Percentiles rank a stretch among this genome's conserved stretches.
These are phyloP conservation scores for Kuraishia hungarica DNA, from an alignment of 805 yeast genomes.

Conservation along the genomic window DNA sequence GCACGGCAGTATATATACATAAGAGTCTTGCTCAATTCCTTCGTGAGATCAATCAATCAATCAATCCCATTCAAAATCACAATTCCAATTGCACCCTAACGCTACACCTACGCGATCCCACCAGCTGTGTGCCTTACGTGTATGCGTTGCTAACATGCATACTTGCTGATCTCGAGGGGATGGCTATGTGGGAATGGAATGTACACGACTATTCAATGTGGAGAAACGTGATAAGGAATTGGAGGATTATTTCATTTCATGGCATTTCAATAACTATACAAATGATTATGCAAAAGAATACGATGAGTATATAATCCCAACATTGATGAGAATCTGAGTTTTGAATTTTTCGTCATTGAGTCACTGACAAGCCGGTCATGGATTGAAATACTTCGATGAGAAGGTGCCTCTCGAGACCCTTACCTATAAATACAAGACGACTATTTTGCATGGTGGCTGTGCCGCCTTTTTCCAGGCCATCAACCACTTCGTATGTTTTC, in stretches of 20 bases:
- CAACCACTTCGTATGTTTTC: conserved; percentile 78
- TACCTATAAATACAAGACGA: conserved; percentile 24
- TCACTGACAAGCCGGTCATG: neutral
- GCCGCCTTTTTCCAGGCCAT: conserved; percentile 16
- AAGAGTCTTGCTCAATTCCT: neutral
- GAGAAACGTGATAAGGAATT: neutral
- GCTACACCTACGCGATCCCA: neutral
- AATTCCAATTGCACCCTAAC: neutral
- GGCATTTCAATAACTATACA: neutral
- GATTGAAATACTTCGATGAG: conserved; percentile 2
- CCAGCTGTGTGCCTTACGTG: neutral
- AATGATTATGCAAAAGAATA: neutral
- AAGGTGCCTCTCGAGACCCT: conserved; percentile 9
- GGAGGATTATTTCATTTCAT: too few relatives aligned
- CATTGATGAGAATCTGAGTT: too few relatives aligned
- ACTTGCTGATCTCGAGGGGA: neutral
- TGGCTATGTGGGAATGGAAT: neutral
- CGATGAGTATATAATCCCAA: too few relatives aligned
- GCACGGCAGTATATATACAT: too few relatives aligned
- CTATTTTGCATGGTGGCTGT: conserved; percentile 8
- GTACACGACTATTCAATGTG: neutral
- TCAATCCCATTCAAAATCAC: too few relatives aligned
- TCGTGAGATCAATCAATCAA: neutral
- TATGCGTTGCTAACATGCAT: neutral
- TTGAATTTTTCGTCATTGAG: too few relatives aligned